phyloP scores from a whole-genome alignment of 176 grass and related monocot genomes.

The Elymus sibiricus region DNA sequence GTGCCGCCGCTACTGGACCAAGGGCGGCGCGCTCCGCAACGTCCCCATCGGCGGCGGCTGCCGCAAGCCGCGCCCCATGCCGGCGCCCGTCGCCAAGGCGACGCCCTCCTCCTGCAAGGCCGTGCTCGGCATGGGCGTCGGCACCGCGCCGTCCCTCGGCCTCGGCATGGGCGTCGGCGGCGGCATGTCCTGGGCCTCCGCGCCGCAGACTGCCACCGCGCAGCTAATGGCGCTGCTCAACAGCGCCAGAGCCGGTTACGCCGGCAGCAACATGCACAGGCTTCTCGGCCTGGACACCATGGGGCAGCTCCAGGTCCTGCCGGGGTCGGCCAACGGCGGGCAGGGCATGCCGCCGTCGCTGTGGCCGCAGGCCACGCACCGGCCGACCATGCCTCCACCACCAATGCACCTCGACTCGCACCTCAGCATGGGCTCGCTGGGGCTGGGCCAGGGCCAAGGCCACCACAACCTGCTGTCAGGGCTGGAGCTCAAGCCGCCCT shows the following conservation, averaged over 20 bases:
- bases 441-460: conserved; percentile 8
- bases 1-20: conserved; percentile 86
- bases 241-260: conserved; percentile 39
- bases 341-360: conserved; percentile 16
- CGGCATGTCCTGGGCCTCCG: conserved; percentile 32
- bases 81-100: conserved; percentile 34
- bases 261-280: conserved; percentile 36
- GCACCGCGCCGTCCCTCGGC: conserved; percentile 23
- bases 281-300: conserved; percentile 42
- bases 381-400: not conserved
- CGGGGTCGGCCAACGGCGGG: conserved; percentile 15
- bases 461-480: conserved; percentile 40
- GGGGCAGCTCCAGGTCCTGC: conserved; percentile 38
- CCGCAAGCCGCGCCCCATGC: conserved; percentile 59
- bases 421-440: conserved; percentile 36
- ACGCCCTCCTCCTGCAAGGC: conserved; percentile 28
- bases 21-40: conserved; percentile 82
- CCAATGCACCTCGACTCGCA: conserved; percentile 43
- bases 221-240: conserved; percentile 63
- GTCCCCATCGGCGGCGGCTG: conserved; percentile 69
- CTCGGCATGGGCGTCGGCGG: conserved; percentile 30
- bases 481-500: conserved; percentile 38
- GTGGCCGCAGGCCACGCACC: conserved; percentile 29
- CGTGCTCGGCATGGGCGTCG: not conserved
- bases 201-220: conserved; percentile 48